Base-by-base conservation (phyloP, 257 asterid species). In the Solanum corneliomulleri region DNA sequence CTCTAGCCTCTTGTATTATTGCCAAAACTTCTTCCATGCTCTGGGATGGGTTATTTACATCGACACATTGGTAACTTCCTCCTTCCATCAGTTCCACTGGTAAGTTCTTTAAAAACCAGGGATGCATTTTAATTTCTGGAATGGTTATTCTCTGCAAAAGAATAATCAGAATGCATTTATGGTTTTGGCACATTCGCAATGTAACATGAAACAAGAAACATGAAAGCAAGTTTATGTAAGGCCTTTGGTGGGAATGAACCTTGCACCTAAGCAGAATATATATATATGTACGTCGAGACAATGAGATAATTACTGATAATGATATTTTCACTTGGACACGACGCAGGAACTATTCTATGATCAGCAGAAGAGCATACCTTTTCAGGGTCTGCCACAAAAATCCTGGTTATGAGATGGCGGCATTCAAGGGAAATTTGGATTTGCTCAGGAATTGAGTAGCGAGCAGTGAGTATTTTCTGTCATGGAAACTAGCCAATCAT, bases 381-480 rank as follows among this genome's bases (percentile, higher is more conserved):
- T 77, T 89, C 93, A 16, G 93, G 92, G 87, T 49, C 85, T 21
- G 93, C 92, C 86, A 89, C 92, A 33, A 91, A 91, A 27, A 91
- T 89, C 78, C 86, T 89, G 41, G 90, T 82, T 44, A 91, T 75
- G 58, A 91, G 92, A 74, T 89, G 92, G 7, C 66, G 87, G 75
- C 93, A 91, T 71, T 91, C 93, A 23, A 85, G 27, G 23, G 93
- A 87, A 70, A 91, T 85, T 35, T 69, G 88, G 33, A 91, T 87
- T 56, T 85, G 47, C 58, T 91, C 90, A 3, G 93, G 93, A 68
- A 91, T 45, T 33, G 93, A 88, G 87, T 89, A 91, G 37, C 86
- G 90, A 18, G 84, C 90, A 5, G 88, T 80, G 47, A 91, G 89
- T 88, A 91, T 91, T 86, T 88, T 87, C 93, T 91, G 93, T 86